phyloP scores from a whole-genome alignment of 106 monocot genomes.

The Dioscorea dumetorum region DNA sequence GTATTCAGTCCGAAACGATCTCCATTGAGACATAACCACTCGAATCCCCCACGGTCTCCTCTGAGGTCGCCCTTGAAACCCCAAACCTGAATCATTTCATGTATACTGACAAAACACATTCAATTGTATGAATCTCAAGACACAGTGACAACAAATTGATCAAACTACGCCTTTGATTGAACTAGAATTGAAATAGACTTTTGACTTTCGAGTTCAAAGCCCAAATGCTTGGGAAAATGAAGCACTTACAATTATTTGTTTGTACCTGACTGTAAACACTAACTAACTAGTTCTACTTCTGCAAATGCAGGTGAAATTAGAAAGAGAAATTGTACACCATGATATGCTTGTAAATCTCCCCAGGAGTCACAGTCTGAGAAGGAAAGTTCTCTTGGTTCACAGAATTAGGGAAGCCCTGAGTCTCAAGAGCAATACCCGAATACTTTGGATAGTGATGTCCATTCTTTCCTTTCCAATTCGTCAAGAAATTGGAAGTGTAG shows the following conservation, averaged over 20 bases:
- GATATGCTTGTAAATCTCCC: slow-evolving; percentile 22
- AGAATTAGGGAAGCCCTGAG: slow-evolving; percentile 39
- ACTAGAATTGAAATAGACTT: too few relatives aligned
- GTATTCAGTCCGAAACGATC: slow-evolving; percentile 8
- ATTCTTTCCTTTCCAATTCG: slow-evolving; percentile 14
- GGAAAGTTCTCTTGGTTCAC: slow-evolving; percentile 38
- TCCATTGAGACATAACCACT: slow-evolving; percentile 12
- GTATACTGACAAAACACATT: too few relatives aligned
- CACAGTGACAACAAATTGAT: too few relatives aligned
- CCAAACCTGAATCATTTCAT: too few relatives aligned
- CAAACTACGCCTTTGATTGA: too few relatives aligned
- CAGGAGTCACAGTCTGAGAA: slow-evolving; percentile 25
- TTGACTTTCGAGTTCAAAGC: too few relatives aligned
- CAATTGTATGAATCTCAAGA: too few relatives aligned
- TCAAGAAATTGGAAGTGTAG: slow-evolving; percentile 22
- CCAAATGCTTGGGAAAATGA: too few relatives aligned
- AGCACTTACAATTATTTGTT: too few relatives aligned
- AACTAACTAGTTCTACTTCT: too few relatives aligned
- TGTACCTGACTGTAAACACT: too few relatives aligned
- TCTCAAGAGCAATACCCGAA: slow-evolving; percentile 29
- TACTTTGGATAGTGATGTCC: slow-evolving; percentile 16
- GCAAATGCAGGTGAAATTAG: background rate
- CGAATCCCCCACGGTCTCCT: background rate
- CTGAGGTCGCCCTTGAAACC: too few relatives aligned
- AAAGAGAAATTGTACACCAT: slow-evolving; percentile 39